Evolutionary conservation across 352 stramenopile species (phyloP).

Genomic region (Blastocystis hominis): DNA sequence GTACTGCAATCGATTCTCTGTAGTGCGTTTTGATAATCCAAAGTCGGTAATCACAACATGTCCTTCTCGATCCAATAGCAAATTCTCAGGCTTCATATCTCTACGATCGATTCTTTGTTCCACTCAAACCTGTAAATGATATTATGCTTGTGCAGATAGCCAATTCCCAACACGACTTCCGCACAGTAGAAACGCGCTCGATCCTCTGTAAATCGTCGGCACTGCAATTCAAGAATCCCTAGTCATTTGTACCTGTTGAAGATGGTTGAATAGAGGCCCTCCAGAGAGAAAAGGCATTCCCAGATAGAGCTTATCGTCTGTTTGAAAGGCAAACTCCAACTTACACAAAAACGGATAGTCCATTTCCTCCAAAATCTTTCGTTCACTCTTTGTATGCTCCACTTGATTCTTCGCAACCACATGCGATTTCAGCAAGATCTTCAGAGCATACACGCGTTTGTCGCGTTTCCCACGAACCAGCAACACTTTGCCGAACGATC

Average conservation of each 20-base stretch:
- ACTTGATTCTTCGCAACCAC: constrained; percentile 85
- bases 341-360: constrained; percentile 92
- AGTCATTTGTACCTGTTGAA: constrained; percentile 78
- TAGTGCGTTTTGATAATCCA: constrained; percentile 78
- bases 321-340: constrained; percentile 91
- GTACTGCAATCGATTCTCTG: constrained; percentile 73
- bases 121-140: constrained; percentile 85
- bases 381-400: constrained; percentile 88
- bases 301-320: constrained; percentile 86
- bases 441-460: constrained; percentile 75
- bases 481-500: constrained; percentile 88
- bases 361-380: constrained; percentile 82
- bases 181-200: constrained; percentile 83
- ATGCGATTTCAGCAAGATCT: constrained; percentile 78
- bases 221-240: neutral
- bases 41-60: constrained; percentile 82
- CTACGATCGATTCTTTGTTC: constrained; percentile 50
- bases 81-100: constrained; percentile 87
- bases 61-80: constrained; percentile 78
- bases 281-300: constrained; percentile 92
- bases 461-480: constrained; percentile 79
- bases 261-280: constrained; percentile 88
- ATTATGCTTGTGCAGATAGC: constrained; percentile 80
- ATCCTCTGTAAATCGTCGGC: constrained; percentile 79
- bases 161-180: constrained; percentile 81